Percentiles rank a stretch among this genome's conserved stretches.
Conservation (phyloP, 495 filamentous ascomycete genomes). For the Rusavskia elegans region DNA sequence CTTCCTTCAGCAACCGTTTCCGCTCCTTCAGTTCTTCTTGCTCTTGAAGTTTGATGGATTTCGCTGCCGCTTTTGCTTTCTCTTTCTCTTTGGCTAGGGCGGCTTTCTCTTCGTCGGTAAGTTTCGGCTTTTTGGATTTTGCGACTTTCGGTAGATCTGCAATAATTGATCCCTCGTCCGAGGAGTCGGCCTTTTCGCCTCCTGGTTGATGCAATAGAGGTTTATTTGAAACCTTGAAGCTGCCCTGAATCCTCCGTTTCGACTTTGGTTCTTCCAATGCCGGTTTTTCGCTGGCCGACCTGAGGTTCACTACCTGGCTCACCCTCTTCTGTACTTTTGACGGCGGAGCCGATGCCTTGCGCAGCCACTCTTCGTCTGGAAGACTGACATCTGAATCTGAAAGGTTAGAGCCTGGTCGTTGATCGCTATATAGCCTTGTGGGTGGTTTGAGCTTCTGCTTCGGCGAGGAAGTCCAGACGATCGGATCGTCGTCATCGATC, state of each 20-base stretch:
- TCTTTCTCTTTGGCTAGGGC: slow-evolving; percentile 38
- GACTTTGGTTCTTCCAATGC: too few species aligned
- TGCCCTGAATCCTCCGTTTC: too few species aligned
- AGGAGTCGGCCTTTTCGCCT: too few species aligned
- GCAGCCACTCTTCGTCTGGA: slow-evolving; percentile 10
- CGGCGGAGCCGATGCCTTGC: neutral
- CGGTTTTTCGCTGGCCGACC: too few species aligned
- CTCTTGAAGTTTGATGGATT: slow-evolving; percentile 27
- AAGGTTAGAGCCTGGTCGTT: neutral
- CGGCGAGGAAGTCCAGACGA: slow-evolving; percentile 36
- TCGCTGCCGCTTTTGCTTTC: slow-evolving; percentile 31
- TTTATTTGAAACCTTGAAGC: too few species aligned
- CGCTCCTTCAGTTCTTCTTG: slow-evolving; percentile 30
- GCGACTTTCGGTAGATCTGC: neutral
- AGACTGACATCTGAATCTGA: slow-evolving; percentile 19
- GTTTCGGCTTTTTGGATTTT: slow-evolving; percentile 20
- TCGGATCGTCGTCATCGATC: slow-evolving; percentile 31
- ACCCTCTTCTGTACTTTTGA: neutral
- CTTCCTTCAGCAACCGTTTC: slow-evolving; percentile 33
- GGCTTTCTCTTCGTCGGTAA: slow-evolving; percentile 22
- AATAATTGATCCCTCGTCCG: neutral
- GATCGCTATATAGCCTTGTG: neutral
- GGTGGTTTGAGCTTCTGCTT: neutral
- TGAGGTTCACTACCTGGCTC: neutral
- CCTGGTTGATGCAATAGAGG: too few species aligned